Evolutionary conservation across 441 rosid genomes (phyloP).

Genomic region (Adansonia madagascariensis): DNA sequence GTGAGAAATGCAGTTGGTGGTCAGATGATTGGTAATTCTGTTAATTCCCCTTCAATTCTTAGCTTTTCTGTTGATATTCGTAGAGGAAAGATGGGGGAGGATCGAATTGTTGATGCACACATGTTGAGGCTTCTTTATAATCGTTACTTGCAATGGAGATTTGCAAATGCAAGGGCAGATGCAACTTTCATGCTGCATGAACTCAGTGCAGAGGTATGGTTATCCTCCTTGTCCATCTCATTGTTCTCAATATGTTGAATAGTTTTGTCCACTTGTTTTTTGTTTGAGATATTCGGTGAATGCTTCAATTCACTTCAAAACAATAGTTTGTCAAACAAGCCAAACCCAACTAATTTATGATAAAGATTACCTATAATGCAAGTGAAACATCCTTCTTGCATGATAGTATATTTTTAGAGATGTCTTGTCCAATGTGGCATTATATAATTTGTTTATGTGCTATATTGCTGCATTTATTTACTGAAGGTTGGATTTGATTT

Average conservation of each 20-base stretch:
- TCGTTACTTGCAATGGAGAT: slow-evolving; percentile 67
- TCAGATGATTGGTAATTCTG: slow-evolving; percentile 40
- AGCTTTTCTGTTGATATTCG: slow-evolving; percentile 70
- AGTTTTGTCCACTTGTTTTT: neutral
- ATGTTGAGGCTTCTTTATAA: slow-evolving; percentile 71
- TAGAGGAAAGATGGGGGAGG: slow-evolving; percentile 69
- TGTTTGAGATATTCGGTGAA: neutral
- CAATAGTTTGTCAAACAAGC: slow-evolving; percentile 8
- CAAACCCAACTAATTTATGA: neutral
- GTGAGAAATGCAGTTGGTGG: slow-evolving; percentile 52
- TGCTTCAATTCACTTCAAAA: neutral
- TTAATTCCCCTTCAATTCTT: slow-evolving; percentile 60
- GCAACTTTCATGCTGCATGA: slow-evolving; percentile 58
- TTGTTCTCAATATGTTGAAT: slow-evolving; percentile 6
- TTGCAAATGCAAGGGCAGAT: slow-evolving; percentile 66
- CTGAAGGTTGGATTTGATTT: neutral
- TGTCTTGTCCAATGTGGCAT: neutral
- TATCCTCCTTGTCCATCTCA: slow-evolving; percentile 7
- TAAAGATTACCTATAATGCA: neutral
- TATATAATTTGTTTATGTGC: neutral
- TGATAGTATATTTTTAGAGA: too few species aligned
- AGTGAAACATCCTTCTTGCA: too few species aligned
- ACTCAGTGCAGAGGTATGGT: slow-evolving; percentile 59
- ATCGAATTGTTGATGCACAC: slow-evolving; percentile 61
- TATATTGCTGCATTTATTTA: neutral